phyloP scores from a whole-genome alignment of 345 rosid genomes.

The Pugionium dolabratum region DNA sequence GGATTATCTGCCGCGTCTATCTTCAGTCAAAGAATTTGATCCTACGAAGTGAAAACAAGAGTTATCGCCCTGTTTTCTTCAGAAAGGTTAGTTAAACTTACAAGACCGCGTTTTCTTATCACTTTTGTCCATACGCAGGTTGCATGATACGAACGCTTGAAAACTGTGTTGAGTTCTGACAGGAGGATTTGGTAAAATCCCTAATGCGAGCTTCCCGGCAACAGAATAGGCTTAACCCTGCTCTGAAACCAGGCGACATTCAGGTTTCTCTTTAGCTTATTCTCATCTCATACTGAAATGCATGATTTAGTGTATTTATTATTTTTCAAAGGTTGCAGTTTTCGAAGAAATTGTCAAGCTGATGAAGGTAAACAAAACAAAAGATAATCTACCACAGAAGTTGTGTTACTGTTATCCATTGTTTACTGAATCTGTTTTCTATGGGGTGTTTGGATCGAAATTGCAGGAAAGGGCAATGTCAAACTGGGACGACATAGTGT shows the following conservation, averaged over 20 bases:
- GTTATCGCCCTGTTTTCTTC: constrained; percentile 87
- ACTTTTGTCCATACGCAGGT: constrained; percentile 15
- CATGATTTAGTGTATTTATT: too few species aligned
- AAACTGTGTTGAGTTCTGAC: constrained; percentile 19
- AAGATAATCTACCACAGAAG: not conserved
- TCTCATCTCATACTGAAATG: constrained; percentile 1
- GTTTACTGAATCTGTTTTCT: constrained; percentile 12
- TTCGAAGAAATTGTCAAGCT: constrained; percentile 80
- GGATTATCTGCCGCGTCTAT: constrained; percentile 44
- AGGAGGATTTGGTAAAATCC: constrained; percentile 89
- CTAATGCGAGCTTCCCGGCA: constrained; percentile 67
- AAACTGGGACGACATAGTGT: constrained; percentile 75
- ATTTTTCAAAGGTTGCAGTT: constrained; percentile 60
- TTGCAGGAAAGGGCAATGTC: constrained; percentile 60
- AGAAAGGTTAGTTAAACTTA: too few species aligned
- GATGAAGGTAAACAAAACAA: constrained; percentile 64
- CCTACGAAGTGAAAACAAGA: constrained; percentile 67
- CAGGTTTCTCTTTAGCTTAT: constrained; percentile 54
- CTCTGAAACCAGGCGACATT: constrained; percentile 67
- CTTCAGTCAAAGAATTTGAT: constrained; percentile 86
- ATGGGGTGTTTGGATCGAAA: constrained; percentile 13
- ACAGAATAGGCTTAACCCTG: constrained; percentile 75
- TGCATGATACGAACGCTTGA: constrained; percentile 11
- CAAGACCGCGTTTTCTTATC: constrained; percentile 5
- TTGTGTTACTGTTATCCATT: constrained; percentile 16